Base-by-base conservation (phyloP, 2,329 filamentous ascomycete genomes). In the Sporothrix variecibatus region DNA sequence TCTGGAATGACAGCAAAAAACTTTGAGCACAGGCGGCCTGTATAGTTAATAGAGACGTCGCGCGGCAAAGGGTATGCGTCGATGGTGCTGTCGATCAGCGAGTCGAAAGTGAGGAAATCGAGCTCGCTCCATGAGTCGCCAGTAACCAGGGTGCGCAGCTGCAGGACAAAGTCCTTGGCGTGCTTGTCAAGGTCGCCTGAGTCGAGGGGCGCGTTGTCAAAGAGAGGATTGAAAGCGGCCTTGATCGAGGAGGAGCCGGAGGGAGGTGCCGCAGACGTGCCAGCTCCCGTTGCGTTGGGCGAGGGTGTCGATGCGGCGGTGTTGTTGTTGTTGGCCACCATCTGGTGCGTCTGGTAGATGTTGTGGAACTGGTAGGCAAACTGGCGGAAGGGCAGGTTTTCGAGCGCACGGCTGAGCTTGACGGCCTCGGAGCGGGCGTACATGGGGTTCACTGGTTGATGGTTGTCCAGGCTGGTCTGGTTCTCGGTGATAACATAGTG, bases 291-390 rank as follows among this genome's bases (percentile, higher is more conserved):
- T 56, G 51, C 51, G 26, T 8, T 8, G 3, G 74, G 53, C n/a
- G 76, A 70, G 5, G 75, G 71, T 1, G 72, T 40, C 2, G 72
- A 62, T 2, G 74, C 15, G 31, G 58, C 5, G 3, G 15, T 34
- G 31, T 5, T 38, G 70, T 6, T 49, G n/a, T 86, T 82, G 81
- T 82, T 86, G 3, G 82, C 82, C 75, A 88, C 86, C 76, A 82
- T 83, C 72, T 82, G 84, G 78, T 89, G 86, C 26, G 88, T 89
- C 82, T 89, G 87, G 77, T 88, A 90, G 73, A 88, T 83, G 78
- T 88, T 85, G 79, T 90, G 88, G 78, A 90, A 90, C 80, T 89
- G 87, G 76, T 87, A 88, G 3, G 86, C 86, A 77, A 90, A 89
- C 80, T 90, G 87, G 80, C 85, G 87, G 78, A 90, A 90, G 0